Conservation (phyloP, 1,284 basidiomycete species). For the Ustilago crameri region DNA sequence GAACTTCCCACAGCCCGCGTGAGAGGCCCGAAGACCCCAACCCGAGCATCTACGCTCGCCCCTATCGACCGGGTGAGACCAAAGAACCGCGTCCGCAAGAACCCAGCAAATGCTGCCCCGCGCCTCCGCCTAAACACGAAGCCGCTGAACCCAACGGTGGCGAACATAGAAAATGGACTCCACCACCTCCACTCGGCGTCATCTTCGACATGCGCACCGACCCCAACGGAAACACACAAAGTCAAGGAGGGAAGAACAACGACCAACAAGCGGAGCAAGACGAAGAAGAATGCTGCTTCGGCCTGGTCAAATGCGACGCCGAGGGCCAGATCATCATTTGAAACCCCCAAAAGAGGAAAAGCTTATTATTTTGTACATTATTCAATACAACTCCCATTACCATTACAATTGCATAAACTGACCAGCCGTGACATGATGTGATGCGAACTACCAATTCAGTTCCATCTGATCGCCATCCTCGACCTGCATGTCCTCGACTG, state of each 20-base stretch:
- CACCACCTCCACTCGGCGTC: constrained; percentile 9
- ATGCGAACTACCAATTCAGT: constrained; percentile 19
- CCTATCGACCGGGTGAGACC: neutral
- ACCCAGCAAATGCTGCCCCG: too few relatives aligned
- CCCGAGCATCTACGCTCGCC: neutral
- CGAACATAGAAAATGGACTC: too few relatives aligned
- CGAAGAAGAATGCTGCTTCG: constrained; percentile 43
- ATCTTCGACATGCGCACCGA: constrained; percentile 18
- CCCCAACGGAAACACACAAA: neutral
- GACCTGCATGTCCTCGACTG: constrained; percentile 34
- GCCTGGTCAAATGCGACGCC: constrained; percentile 40
- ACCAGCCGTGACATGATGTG: neutral
- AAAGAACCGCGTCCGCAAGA: too few relatives aligned
- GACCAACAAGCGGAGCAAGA: neutral
- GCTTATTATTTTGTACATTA: neutral
- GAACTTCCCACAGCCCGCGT: neutral
- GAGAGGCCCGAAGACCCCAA: neutral
- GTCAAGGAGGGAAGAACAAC: neutral
- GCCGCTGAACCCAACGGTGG: too few relatives aligned
- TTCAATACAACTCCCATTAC: too few relatives aligned
- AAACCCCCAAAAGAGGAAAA: neutral
- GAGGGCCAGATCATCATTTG: constrained; percentile 37
- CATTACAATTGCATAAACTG: too few relatives aligned
- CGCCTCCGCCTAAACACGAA: too few relatives aligned
- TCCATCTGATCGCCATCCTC: constrained; percentile 46